phyloP scores from a whole-genome alignment of 1,284 basidiomycete genomes.

The Ustilago sp. region DNA sequence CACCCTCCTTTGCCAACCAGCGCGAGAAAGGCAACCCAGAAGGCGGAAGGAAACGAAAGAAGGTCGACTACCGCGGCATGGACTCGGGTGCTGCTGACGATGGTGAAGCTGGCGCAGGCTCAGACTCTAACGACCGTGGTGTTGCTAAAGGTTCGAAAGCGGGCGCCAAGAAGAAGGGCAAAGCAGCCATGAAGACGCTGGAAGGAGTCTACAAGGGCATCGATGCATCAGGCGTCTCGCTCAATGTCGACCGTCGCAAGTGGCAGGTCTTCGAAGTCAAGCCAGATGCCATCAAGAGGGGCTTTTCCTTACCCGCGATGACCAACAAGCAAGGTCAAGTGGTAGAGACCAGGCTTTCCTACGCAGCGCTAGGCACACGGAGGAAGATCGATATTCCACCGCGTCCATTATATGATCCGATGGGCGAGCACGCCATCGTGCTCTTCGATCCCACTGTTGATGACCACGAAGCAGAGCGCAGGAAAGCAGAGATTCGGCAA shows the following conservation, averaged over 20 bases:
- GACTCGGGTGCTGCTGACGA: slow-evolving; percentile 49
- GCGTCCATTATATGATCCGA: slow-evolving; percentile 92
- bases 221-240: slow-evolving; percentile 64
- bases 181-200: slow-evolving; percentile 49
- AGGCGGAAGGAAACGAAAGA: slow-evolving; percentile 57
- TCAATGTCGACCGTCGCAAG: slow-evolving; percentile 63
- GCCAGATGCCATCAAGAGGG: slow-evolving; percentile 66
- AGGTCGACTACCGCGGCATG: slow-evolving; percentile 65
- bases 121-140: slow-evolving; percentile 33
- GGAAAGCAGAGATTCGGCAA: slow-evolving; percentile 48
- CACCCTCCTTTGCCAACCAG: slow-evolving; percentile 55
- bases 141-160: slow-evolving; percentile 22
- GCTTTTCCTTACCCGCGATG: slow-evolving; percentile 89
- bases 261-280: slow-evolving; percentile 62
- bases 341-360: slow-evolving; percentile 77
- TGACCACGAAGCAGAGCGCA: slow-evolving; percentile 69
- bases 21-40: slow-evolving; percentile 34
- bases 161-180: slow-evolving; percentile 41
- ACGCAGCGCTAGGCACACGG: slow-evolving; percentile 86
- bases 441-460: slow-evolving; percentile 97
- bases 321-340: slow-evolving; percentile 79
- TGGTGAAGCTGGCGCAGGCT: slow-evolving; percentile 46
- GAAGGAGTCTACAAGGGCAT: slow-evolving; percentile 67
- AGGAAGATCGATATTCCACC: slow-evolving; percentile 86
- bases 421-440: slow-evolving; percentile 97